phyloP scores from a whole-genome alignment of 2,329 filamentous ascomycete genomes.

The Talaromyces sp. region DNA sequence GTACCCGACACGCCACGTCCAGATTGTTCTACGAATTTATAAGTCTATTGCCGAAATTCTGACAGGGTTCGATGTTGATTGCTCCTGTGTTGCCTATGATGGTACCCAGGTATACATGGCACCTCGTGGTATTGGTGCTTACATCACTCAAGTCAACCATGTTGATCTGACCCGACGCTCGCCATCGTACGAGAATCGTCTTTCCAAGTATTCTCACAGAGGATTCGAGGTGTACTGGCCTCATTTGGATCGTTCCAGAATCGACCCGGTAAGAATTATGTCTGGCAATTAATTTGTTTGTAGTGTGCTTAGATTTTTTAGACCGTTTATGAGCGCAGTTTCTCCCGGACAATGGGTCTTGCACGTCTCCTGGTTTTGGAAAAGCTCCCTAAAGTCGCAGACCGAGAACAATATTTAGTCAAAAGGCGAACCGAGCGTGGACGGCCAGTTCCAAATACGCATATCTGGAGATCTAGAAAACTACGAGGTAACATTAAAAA shows the following conservation, averaged over 20 bases:
- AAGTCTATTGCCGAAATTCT: constrained; percentile 78
- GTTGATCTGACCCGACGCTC: constrained; percentile 74
- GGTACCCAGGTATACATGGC: constrained; percentile 73
- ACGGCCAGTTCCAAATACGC: constrained; percentile 50
- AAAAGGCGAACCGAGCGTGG: constrained; percentile 67
- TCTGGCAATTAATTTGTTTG: background rate
- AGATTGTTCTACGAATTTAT: constrained; percentile 82
- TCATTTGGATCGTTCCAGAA: constrained; percentile 62
- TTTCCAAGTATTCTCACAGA: constrained; percentile 78
- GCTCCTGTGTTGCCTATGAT: constrained; percentile 73
- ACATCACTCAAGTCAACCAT: constrained; percentile 75
- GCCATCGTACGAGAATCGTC: constrained; percentile 79
- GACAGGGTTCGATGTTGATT: constrained; percentile 84
- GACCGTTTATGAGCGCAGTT: constrained; percentile 79
- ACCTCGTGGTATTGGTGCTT: constrained; percentile 70
- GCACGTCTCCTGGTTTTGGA: constrained; percentile 76
- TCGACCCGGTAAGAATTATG: constrained; percentile 55
- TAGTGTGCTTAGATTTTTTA: constrained; percentile 8
- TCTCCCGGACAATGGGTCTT: constrained; percentile 67
- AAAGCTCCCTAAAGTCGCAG: constrained; percentile 61
- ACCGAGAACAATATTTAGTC: constrained; percentile 64
- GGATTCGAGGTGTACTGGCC: constrained; percentile 83
- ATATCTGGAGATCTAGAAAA: constrained; percentile 34
- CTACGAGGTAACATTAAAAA: constrained; percentile 70
- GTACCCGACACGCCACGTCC: constrained; percentile 76